Evolutionary conservation across 768 basidiomycete species (phyloP).

Genomic region (Clathrus columnatus): DNA sequence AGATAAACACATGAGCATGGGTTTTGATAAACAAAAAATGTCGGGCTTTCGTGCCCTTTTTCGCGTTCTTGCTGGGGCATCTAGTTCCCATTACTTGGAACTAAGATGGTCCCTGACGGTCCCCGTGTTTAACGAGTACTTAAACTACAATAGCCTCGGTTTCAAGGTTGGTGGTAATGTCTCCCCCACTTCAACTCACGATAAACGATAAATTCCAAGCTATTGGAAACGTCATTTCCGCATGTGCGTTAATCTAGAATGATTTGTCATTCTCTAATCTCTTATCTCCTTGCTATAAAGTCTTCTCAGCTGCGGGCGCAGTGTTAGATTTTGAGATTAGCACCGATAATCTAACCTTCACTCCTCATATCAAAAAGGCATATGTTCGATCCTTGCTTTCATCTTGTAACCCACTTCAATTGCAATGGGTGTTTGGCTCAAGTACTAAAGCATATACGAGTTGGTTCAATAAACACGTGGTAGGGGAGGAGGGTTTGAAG

Average conservation of each 20-base stretch:
- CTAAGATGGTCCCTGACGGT: too few relatives aligned
- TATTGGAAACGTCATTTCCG: background rate
- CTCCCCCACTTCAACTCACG: background rate
- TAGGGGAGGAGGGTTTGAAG: background rate
- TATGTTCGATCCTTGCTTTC: background rate
- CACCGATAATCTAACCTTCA: background rate
- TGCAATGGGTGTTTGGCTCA: slow-evolving; percentile 1
- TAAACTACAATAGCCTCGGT: too few relatives aligned
- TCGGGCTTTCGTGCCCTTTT: too few relatives aligned
- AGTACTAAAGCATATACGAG: background rate
- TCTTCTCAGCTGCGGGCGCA: background rate
- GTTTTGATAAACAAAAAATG: too few relatives aligned
- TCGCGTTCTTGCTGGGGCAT: too few relatives aligned
- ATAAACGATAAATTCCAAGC: background rate
- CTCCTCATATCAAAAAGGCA: background rate
- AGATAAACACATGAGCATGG: too few relatives aligned
- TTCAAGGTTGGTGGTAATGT: background rate
- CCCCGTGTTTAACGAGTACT: too few relatives aligned
- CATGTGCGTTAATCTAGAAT: background rate
- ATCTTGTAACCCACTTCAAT: background rate
- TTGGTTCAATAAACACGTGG: background rate
- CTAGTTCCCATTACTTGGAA: too few relatives aligned
- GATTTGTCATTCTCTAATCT: background rate
- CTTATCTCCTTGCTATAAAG: background rate
- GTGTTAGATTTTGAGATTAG: background rate